Percentiles rank a stretch among this genome's conserved stretches.
Evolutionary conservation across 768 basidiomycete species (phyloP).

Genomic region (Lactifluus piperatus): DNA sequence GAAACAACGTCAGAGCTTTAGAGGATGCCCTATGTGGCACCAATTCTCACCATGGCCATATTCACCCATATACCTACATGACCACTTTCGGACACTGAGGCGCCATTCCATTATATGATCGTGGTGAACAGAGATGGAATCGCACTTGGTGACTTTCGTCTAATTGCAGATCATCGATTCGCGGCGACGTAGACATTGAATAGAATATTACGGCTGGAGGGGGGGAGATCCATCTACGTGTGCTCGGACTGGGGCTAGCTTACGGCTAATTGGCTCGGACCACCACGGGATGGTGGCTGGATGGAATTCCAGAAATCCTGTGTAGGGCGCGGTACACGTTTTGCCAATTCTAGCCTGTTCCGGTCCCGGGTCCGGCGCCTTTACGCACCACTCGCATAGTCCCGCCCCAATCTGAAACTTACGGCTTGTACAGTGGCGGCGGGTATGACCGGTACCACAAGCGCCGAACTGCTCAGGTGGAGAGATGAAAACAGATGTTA

Average conservation of each 20-base stretch:
- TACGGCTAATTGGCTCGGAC: not conserved
- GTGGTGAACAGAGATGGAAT: too few species aligned
- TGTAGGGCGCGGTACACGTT: too few species aligned
- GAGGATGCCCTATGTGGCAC: constrained; percentile 5
- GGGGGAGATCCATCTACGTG: too few species aligned
- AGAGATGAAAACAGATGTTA: not conserved
- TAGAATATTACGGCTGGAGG: not conserved
- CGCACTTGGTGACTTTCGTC: too few species aligned
- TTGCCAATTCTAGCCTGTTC: not conserved
- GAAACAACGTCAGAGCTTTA: not conserved
- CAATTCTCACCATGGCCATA: not conserved
- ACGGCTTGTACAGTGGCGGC: not conserved
- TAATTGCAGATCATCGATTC: too few species aligned
- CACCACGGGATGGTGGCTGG: too few species aligned
- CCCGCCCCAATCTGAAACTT: not conserved
- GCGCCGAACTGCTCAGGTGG: too few species aligned
- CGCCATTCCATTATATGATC: not conserved
- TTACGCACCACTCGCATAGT: not conserved
- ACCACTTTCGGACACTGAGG: not conserved
- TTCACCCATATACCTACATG: not conserved
- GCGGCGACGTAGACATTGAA: not conserved
- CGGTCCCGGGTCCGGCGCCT: not conserved
- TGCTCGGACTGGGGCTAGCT: not conserved
- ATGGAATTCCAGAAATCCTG: not conserved
- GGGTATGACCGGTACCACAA: not conserved